Conservation (phyloP, 164 flowering plant genomes). For the Nymphaea colorata region DNA sequence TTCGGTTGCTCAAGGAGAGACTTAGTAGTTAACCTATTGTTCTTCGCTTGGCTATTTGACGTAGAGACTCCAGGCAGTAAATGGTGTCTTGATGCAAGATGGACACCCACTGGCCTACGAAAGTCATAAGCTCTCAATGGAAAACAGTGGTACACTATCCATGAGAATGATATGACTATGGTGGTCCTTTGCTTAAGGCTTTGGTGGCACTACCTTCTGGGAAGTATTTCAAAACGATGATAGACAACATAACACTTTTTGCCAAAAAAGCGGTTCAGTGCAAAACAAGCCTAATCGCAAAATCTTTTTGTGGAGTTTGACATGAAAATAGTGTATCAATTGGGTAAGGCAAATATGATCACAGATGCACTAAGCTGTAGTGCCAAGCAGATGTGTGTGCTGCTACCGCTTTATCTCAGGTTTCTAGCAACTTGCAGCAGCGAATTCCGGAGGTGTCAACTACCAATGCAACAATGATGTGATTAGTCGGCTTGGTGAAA, state of each 20-base stretch:
- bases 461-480: not conserved
- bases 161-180: too few species aligned
- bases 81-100: not conserved
- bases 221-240: not conserved
- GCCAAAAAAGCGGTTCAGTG: not conserved
- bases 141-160: not conserved
- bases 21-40: not conserved
- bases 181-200: not conserved
- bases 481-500: not conserved
- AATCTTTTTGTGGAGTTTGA: not conserved
- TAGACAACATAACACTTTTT: not conserved
- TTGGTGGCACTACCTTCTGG: not conserved
- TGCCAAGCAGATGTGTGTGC: not conserved
- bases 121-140: not conserved
- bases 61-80: not conserved
- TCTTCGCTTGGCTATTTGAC: not conserved
- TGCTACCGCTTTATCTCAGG: not conserved
- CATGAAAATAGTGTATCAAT: not conserved
- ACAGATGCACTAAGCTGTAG: not conserved
- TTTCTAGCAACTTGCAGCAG: not conserved
- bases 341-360: not conserved
- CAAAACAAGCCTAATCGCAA: not conserved
- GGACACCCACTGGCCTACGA: not conserved
- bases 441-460: not conserved
- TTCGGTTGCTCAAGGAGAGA: not conserved